A percentile compares a stretch with the other conserved stretches of the same genome.
Evolutionary conservation across 2,329 filamentous ascomycete genomes (phyloP).

Genomic region (Paecilomyces niveus): DNA sequence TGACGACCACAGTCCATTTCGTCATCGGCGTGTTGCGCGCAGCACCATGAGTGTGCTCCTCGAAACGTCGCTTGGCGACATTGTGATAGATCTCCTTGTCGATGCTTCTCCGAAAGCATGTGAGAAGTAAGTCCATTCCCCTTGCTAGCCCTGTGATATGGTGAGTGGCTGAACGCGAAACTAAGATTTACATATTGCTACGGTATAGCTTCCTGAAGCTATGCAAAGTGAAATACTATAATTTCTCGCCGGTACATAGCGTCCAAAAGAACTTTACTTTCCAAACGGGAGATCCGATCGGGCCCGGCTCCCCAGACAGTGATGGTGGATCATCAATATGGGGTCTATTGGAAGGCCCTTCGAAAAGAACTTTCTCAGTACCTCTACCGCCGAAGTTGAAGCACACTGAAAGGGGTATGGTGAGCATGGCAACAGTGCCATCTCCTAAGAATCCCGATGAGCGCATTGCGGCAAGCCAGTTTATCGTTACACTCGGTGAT

Average conservation of each 20-base stretch:
- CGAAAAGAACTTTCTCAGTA: conserved; percentile 72
- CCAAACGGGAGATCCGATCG: conserved; percentile 90
- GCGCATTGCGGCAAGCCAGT: conserved; percentile 81
- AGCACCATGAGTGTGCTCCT: conserved; percentile 78
- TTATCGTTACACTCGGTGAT: conserved; percentile 84
- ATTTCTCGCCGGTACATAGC: conserved; percentile 86
- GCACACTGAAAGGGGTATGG: conserved; percentile 80
- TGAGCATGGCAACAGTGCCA: conserved; percentile 93
- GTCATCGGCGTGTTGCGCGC: conserved; percentile 5
- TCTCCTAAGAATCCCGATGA: conserved; percentile 69
- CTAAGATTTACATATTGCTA: conserved; percentile 40
- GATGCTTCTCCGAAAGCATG: conserved; percentile 86
- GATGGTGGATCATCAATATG: conserved; percentile 93
- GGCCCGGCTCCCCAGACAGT: conserved; percentile 73
- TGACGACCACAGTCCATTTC: neutral
- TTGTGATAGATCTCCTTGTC: conserved; percentile 87
- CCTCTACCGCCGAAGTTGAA: conserved; percentile 81
- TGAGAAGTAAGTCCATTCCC: conserved; percentile 67
- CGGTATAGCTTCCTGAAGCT: conserved; percentile 82
- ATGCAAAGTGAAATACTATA: conserved; percentile 99
- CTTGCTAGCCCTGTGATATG: conserved; percentile 19
- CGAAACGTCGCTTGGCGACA: conserved; percentile 86
- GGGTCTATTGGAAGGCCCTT: conserved; percentile 66
- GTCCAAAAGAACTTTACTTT: conserved; percentile 95
- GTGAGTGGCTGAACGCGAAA: conserved; percentile 48